A percentile compares a stretch with the other conserved stretches of the same genome.
phyloP scores from a whole-genome alignment of 2,329 filamentous ascomycete species.

The Domatiomyces catenatus region DNA sequence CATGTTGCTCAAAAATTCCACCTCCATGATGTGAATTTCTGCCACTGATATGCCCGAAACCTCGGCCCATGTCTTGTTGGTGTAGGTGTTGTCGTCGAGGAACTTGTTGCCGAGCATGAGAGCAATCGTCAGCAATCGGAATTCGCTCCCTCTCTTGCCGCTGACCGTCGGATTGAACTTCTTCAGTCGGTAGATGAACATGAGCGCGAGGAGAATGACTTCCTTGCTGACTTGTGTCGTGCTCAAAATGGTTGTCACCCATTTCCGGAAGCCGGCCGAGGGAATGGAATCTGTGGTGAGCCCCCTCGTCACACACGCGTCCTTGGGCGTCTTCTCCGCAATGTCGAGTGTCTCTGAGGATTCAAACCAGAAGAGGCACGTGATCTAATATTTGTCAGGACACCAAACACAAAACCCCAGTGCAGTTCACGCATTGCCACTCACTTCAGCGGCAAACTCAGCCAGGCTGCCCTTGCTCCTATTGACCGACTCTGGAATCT shows the following conservation, averaged over 20 bases:
- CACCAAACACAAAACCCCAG: not conserved
- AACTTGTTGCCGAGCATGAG: slow-evolving; percentile 99
- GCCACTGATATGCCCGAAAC: slow-evolving; percentile 86
- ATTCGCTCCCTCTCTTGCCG: slow-evolving; percentile 86
- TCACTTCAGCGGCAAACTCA: slow-evolving; percentile 58
- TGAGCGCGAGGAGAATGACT: slow-evolving; percentile 72
- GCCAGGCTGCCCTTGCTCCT: slow-evolving; percentile 59
- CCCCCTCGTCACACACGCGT: slow-evolving; percentile 35
- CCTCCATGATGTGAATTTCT: slow-evolving; percentile 98
- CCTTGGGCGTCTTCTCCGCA: slow-evolving; percentile 40
- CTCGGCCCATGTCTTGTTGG: slow-evolving; percentile 98
- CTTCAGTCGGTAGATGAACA: slow-evolving; percentile 90
- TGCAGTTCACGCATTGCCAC: slow-evolving; percentile 32
- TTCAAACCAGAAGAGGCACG: slow-evolving; percentile 96
- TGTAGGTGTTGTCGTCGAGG: slow-evolving; percentile 96
- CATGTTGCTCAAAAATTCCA: slow-evolving; percentile 99
- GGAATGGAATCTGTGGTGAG: slow-evolving; percentile 61
- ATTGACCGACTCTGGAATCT: slow-evolving; percentile 63
- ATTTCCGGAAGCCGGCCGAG: slow-evolving; percentile 70
- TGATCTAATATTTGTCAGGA: slow-evolving; percentile 45
- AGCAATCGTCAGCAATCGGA: slow-evolving; percentile 78
- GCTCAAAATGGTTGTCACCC: slow-evolving; percentile 77
- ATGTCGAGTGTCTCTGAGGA: slow-evolving; percentile 61
- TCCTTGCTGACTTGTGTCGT: slow-evolving; percentile 96
- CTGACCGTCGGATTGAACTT: slow-evolving; percentile 76